These are phyloP conservation scores for Pseudogymnoascus sp. DNA, from an alignment of 2,329 filamentous ascomycete species.

Conservation along the genomic window DNA sequence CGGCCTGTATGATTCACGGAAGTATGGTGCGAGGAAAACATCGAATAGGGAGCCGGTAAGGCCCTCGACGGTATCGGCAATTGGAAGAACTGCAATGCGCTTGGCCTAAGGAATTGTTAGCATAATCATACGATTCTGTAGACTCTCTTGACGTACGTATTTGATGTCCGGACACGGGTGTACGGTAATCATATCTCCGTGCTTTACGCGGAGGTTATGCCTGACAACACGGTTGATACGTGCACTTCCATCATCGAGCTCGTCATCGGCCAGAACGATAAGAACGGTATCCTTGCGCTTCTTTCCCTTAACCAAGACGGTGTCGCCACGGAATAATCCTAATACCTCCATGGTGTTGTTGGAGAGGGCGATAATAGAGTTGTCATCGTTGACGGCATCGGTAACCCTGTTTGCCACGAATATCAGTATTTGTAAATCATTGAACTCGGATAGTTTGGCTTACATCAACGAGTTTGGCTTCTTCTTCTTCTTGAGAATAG, in stretches of 20 bases:
- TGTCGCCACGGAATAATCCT: slow-evolving; percentile 97
- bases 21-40: slow-evolving; percentile 98
- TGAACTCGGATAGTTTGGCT: slow-evolving; percentile 29
- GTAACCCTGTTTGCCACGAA: slow-evolving; percentile 64
- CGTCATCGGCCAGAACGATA: slow-evolving; percentile 94
- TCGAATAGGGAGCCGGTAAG: slow-evolving; percentile 97
- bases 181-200: slow-evolving; percentile 94
- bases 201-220: slow-evolving; percentile 97
- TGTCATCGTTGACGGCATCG: slow-evolving; percentile 98
- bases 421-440: slow-evolving; percentile 8
- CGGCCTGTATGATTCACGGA: slow-evolving; percentile 96
- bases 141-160: slow-evolving; percentile 62
- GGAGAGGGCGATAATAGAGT: slow-evolving; percentile 96
- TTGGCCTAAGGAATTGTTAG: slow-evolving; percentile 61
- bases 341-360: slow-evolving; percentile 99
- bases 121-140: background rate
- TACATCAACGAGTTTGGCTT: slow-evolving; percentile 99
- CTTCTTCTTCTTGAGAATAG: slow-evolving; percentile 99
- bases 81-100: slow-evolving; percentile 95
- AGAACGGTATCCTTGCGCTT: slow-evolving; percentile 99
- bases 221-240: slow-evolving; percentile 97
- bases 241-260: slow-evolving; percentile 92
- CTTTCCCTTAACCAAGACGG: slow-evolving; percentile 96
- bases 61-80: slow-evolving; percentile 96
- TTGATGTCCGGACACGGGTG: slow-evolving; percentile 99